Conservation (phyloP, 2,329 filamentous ascomycete species). For the Neocucurbitaria cava region DNA sequence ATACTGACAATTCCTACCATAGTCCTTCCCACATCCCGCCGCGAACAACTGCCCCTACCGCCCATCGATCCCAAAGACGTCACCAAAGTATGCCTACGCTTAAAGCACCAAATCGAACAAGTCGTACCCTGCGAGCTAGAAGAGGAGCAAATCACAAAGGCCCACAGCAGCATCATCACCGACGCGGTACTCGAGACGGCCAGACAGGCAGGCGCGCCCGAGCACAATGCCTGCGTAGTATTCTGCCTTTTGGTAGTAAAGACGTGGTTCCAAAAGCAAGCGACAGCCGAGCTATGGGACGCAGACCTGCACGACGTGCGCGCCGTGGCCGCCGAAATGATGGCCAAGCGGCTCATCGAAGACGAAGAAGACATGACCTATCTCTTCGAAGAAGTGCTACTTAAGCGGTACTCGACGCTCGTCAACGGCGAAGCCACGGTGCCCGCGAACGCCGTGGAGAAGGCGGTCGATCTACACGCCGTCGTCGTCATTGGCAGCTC, state of each 20-base stretch:
- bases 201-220: constrained; percentile 77
- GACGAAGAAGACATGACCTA: constrained; percentile 78
- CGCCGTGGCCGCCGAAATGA: constrained; percentile 84
- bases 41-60: constrained; percentile 65
- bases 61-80: constrained; percentile 79
- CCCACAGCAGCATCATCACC: constrained; percentile 88
- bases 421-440: constrained; percentile 73
- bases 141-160: constrained; percentile 72
- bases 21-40: constrained; percentile 71
- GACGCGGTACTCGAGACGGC: constrained; percentile 79
- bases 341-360: constrained; percentile 92
- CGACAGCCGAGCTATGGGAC: constrained; percentile 86
- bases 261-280: constrained; percentile 81
- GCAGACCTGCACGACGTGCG: constrained; percentile 81
- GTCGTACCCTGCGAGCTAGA: constrained; percentile 91
- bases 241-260: constrained; percentile 79
- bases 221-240: constrained; percentile 81
- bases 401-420: constrained; percentile 87
- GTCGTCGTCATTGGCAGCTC: constrained; percentile 87
- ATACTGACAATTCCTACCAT: no score
- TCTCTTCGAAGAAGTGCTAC: constrained; percentile 79
- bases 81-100: constrained; percentile 85
- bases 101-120: constrained; percentile 90
- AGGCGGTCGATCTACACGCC: constrained; percentile 91
- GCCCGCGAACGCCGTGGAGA: constrained; percentile 88